phyloP scores from a whole-genome alignment of 2,329 filamentous ascomycete genomes.

The Knoxdaviesia capensis region DNA sequence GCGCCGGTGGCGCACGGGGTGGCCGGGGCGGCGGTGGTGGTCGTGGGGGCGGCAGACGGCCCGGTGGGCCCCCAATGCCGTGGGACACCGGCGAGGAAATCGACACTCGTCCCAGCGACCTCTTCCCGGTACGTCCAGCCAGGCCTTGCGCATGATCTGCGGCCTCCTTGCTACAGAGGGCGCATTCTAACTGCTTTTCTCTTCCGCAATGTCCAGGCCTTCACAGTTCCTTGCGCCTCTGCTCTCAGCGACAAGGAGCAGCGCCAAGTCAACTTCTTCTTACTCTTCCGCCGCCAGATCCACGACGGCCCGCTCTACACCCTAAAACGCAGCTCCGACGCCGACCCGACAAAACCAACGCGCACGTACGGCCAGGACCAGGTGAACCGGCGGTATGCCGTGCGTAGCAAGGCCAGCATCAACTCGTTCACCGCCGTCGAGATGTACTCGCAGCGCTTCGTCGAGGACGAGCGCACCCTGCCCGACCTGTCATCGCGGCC shows the following conservation, averaged over 20 bases:
- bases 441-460: constrained; percentile 36
- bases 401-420: constrained; percentile 31
- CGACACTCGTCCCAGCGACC: constrained; percentile 35
- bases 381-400: constrained; percentile 33
- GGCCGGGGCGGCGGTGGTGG: constrained; percentile 29
- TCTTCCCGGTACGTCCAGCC: constrained; percentile 28
- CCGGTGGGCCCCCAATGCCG: constrained; percentile 24
- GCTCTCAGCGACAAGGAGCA: constrained; percentile 22
- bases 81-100: constrained; percentile 34
- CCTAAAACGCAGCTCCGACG: constrained; percentile 22
- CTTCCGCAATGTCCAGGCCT: constrained; percentile 17
- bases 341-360: constrained; percentile 18
- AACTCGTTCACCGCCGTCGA: constrained; percentile 39
- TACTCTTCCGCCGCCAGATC: constrained; percentile 35
- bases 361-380: constrained; percentile 36
- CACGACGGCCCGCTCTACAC: constrained; percentile 36
- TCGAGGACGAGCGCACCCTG: constrained; percentile 27
- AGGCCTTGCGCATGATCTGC: background rate
- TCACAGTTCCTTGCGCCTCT: constrained; percentile 24
- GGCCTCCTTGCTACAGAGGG: background rate
- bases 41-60: constrained; percentile 24
- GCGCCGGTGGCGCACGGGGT: constrained; percentile 21
- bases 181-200: background rate
- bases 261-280: constrained; percentile 26
- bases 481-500: constrained; percentile 31